phyloP scores from a whole-genome alignment of 495 filamentous ascomycete species.

The Lepidopterella palustris region DNA sequence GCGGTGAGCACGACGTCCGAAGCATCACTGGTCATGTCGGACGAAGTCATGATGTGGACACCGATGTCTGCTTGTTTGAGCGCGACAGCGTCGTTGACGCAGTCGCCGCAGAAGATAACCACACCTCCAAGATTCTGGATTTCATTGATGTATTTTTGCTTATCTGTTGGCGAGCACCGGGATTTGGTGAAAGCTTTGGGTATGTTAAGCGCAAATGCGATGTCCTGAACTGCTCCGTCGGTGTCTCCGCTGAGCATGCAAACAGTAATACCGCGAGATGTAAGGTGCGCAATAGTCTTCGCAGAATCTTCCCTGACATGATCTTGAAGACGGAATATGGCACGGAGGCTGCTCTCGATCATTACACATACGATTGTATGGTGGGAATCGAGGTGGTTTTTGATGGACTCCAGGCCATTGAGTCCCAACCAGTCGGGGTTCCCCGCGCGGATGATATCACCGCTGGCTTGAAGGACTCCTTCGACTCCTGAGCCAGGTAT shows the following conservation, averaged over 20 bases:
- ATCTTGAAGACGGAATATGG: conserved; percentile 56
- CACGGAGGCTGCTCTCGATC: conserved; percentile 44
- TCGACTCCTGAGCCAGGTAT: conserved; percentile 51
- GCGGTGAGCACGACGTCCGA: conserved; percentile 65
- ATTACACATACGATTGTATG: conserved; percentile 60
- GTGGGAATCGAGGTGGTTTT: conserved; percentile 40
- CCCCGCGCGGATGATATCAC: conserved; percentile 46
- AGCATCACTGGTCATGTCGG: conserved; percentile 59
- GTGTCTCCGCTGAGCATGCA: conserved; percentile 69
- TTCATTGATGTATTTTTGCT: conserved; percentile 53
- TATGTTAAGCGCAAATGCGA: conserved; percentile 52
- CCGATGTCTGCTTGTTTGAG: conserved; percentile 69
- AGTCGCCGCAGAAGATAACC: conserved; percentile 70
- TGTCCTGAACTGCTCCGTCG: conserved; percentile 47
- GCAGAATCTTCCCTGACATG: conserved; percentile 52
- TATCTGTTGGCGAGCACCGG: conserved; percentile 54
- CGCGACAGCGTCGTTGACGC: conserved; percentile 74
- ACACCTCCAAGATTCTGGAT: conserved; percentile 30
- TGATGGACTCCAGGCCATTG: conserved; percentile 38
- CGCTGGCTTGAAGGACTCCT: conserved; percentile 28
- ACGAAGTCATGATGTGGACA: conserved; percentile 56
- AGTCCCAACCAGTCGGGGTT: conserved; percentile 56
- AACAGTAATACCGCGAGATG: conserved; percentile 49
- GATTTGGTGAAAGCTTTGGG: conserved; percentile 41
- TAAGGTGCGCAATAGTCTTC: conserved; percentile 45